Percentiles rank a stretch among this genome's conserved stretches.
These are phyloP conservation scores for Nakazawaea wickerhamii DNA, from an alignment of 805 yeast genomes.

Conservation along the genomic window DNA sequence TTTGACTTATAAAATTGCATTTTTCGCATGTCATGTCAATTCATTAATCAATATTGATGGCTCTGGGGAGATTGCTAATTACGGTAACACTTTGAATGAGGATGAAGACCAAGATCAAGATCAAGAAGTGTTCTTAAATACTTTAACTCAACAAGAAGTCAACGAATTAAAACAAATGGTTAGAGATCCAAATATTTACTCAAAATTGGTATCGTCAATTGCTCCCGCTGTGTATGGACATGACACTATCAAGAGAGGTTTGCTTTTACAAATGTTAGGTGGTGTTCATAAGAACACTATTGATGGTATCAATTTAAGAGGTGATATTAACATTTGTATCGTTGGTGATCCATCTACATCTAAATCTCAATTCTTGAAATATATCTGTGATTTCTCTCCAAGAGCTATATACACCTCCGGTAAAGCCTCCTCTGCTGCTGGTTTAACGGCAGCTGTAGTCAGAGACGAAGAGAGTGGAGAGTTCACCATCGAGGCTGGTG, in stretches of 20 bases:
- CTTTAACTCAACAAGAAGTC: conserved; percentile 76
- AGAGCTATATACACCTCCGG: conserved; percentile 96
- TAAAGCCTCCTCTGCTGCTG: conserved; percentile 98
- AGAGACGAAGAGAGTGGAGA: conserved; percentile 97
- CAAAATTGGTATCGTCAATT: conserved; percentile 77
- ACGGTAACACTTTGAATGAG: conserved; percentile 19
- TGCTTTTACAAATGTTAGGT: conserved; percentile 80
- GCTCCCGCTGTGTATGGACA: conserved; percentile 98
- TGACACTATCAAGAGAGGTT: conserved; percentile 88
- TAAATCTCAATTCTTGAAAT: conserved; percentile 91
- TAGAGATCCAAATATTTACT: conserved; percentile 77
- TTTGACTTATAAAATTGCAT: conserved; percentile 85
- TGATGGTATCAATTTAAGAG: conserved; percentile 92
- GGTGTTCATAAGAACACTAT: conserved; percentile 93
- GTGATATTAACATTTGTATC: conserved; percentile 92
- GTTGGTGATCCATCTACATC: conserved; percentile 99
- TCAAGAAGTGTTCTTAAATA: conserved; percentile 75
- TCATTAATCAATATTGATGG: conserved; percentile 43
- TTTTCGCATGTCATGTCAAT: conserved; percentile 84
- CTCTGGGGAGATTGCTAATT: conserved; percentile 21
- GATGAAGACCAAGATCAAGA: conserved; percentile 53
- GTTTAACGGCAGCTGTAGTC: conserved; percentile 96
- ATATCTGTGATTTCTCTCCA: conserved; percentile 86
- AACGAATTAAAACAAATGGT: conserved; percentile 86
- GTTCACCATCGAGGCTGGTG: conserved; percentile 97